phyloP scores from a whole-genome alignment of 768 basidiomycete species.

The Sporobolomyces phaffii region DNA sequence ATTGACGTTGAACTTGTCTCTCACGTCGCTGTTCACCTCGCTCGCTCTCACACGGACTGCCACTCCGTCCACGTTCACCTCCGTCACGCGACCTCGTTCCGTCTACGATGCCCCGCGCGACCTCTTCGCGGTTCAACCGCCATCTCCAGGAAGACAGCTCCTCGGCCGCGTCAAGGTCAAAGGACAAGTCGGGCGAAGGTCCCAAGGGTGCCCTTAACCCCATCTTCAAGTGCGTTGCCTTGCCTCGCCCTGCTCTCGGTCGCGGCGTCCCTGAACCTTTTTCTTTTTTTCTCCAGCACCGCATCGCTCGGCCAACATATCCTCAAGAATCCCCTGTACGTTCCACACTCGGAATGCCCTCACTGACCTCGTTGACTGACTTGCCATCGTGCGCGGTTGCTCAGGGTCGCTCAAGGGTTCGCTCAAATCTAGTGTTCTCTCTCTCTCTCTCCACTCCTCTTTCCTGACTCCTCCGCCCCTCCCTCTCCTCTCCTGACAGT shows the following conservation, averaged over 20 bases:
- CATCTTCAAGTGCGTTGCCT: conserved; percentile 40
- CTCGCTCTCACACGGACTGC: too few relatives aligned
- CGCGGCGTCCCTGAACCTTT: neutral
- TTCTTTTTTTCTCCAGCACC: conserved; percentile 24
- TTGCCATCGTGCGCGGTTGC: neutral
- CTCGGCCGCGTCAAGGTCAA: neutral
- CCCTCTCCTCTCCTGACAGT: conserved; percentile 10
- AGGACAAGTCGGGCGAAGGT: conserved; percentile 1
- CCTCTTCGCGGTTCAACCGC: conserved; percentile 25
- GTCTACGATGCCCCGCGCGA: conserved; percentile 31
- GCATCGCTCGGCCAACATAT: conserved; percentile 91
- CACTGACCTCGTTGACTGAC: neutral
- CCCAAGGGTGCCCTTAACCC: conserved; percentile 36
- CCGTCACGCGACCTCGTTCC: too few relatives aligned
- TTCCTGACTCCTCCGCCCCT: neutral
- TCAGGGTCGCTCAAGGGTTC: conserved; percentile 75
- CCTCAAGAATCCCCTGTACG: conserved; percentile 67
- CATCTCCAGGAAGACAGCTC: conserved; percentile 10
- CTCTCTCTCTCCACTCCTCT: conserved; percentile 19
- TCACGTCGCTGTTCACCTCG: too few relatives aligned
- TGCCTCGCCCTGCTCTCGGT: neutral
- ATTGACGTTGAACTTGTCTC: too few relatives aligned
- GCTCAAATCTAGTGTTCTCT: too few relatives aligned
- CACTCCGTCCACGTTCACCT: too few relatives aligned
- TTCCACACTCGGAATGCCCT: fast-evolving